Conservation (phyloP, 176 grass and related monocot species). For the Zea luxurians region DNA sequence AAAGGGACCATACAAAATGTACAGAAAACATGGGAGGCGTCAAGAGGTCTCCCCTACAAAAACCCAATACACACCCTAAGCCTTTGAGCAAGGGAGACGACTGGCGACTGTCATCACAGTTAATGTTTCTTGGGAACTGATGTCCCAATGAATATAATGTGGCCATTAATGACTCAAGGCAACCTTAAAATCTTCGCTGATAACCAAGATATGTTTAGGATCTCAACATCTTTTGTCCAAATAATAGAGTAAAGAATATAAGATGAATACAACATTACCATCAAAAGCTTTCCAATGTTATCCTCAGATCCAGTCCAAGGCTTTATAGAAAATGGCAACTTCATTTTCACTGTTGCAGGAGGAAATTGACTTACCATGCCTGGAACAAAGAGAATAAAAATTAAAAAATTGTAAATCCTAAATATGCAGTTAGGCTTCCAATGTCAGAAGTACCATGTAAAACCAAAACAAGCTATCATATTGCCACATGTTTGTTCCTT, state of each 20-base stretch:
- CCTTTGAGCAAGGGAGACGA: neutral
- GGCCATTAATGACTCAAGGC: neutral
- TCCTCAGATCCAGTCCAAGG: conserved; percentile 87
- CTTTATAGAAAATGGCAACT: conserved; percentile 65
- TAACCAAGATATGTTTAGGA: conserved; percentile 29
- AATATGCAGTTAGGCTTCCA: conserved; percentile 12
- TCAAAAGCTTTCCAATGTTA: conserved; percentile 87
- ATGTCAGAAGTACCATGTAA: neutral
- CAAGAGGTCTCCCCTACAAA: neutral
- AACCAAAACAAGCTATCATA: conserved; percentile 3
- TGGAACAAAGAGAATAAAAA: conserved; percentile 24
- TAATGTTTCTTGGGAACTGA: conserved; percentile 13
- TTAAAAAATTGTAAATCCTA: neutral
- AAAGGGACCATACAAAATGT: neutral
- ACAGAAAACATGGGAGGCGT: neutral
- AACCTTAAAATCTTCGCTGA: conserved; percentile 5
- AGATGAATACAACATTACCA: conserved; percentile 56
- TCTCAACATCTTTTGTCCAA: neutral
- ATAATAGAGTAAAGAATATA: conserved; percentile 22
- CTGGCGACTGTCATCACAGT: neutral
- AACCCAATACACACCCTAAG: neutral
- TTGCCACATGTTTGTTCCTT: conserved; percentile 6
- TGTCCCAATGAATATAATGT: conserved; percentile 15
- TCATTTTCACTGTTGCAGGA: conserved; percentile 60
- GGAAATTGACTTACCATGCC: conserved; percentile 81